Evolutionary conservation across 192 early-diverging fungal species (phyloP).

Genomic region (Rhizoclosmatium sp.): DNA sequence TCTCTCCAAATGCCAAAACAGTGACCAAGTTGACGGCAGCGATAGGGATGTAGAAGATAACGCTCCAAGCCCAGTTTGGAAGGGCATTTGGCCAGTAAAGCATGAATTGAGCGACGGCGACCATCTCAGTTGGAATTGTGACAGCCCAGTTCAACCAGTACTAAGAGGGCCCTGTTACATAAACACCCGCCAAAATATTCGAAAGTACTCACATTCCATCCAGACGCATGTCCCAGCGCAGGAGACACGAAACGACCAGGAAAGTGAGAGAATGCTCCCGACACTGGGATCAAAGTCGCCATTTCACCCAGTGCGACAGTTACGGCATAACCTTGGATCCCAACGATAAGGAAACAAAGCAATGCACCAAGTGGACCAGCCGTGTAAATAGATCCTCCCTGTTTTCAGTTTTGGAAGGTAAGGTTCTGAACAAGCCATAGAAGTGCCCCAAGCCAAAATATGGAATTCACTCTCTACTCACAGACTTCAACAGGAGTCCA

Average conservation of each 20-base stretch:
- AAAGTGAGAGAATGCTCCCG: slow-evolving; percentile 83
- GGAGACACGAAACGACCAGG: slow-evolving; percentile 80
- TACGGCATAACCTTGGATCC: slow-evolving; percentile 38
- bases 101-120: slow-evolving; percentile 80
- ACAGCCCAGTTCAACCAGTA: slow-evolving; percentile 46
- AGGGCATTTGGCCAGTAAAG: slow-evolving; percentile 62
- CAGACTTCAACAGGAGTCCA: slow-evolving; percentile 80
- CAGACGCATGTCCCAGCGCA: slow-evolving; percentile 61
- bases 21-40: slow-evolving; percentile 51
- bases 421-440: neutral
- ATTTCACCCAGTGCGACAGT: slow-evolving; percentile 82
- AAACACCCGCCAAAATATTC: slow-evolving; percentile 36
- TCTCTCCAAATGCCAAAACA: slow-evolving; percentile 30
- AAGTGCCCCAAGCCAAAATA: neutral
- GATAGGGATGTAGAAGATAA: slow-evolving; percentile 64
- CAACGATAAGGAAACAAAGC: slow-evolving; percentile 64
- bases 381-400: slow-evolving; percentile 63
- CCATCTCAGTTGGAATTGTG: slow-evolving; percentile 69
- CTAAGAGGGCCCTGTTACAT: too few species aligned
- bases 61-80: slow-evolving; percentile 49
- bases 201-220: slow-evolving; percentile 35
- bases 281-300: slow-evolving; percentile 76
- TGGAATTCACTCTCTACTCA: neutral
- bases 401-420: neutral
- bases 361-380: slow-evolving; percentile 80